Conservation (phyloP, 2,329 filamentous ascomycete species). For the Cucurbitaria berberidis region DNA sequence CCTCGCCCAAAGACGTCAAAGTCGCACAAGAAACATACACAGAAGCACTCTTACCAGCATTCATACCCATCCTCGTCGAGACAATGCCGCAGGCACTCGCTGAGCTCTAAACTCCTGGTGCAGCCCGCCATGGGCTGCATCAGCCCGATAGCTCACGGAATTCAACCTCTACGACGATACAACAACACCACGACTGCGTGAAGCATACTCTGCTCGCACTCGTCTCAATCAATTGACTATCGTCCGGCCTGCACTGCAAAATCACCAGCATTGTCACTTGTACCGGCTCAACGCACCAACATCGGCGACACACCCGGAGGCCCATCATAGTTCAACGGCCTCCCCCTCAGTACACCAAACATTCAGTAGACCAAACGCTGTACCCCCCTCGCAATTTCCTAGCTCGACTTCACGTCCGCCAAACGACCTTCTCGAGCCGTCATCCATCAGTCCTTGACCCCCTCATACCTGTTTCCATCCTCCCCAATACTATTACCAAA, state of each 20-base stretch:
- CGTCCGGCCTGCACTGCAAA: constrained; percentile 42
- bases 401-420: constrained; percentile 6
- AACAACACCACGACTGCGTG: constrained; percentile 45
- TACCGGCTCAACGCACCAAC: constrained; percentile 36
- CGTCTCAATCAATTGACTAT: constrained; percentile 40
- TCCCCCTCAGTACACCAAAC: constrained; percentile 42
- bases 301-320: constrained; percentile 42
- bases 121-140: constrained; percentile 21
- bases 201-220: constrained; percentile 42
- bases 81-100: constrained; percentile 56
- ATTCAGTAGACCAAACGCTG: constrained; percentile 34
- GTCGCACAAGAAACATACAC: constrained; percentile 42
- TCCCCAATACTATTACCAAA: constrained; percentile 4
- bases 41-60: constrained; percentile 32
- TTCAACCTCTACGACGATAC: constrained; percentile 60
- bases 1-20: constrained; percentile 49
- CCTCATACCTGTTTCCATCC: constrained; percentile 5
- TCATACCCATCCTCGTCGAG: constrained; percentile 51
- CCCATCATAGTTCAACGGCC: constrained; percentile 48
- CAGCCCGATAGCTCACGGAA: constrained; percentile 84
- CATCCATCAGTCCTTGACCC: constrained; percentile 1
- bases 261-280: constrained; percentile 42
- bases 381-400: constrained; percentile 13
- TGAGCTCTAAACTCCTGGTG: constrained; percentile 72
- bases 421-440: background rate